Evolutionary conservation across 176 grass and related monocot species (phyloP).

Genomic region (Saccharum officinarum): DNA sequence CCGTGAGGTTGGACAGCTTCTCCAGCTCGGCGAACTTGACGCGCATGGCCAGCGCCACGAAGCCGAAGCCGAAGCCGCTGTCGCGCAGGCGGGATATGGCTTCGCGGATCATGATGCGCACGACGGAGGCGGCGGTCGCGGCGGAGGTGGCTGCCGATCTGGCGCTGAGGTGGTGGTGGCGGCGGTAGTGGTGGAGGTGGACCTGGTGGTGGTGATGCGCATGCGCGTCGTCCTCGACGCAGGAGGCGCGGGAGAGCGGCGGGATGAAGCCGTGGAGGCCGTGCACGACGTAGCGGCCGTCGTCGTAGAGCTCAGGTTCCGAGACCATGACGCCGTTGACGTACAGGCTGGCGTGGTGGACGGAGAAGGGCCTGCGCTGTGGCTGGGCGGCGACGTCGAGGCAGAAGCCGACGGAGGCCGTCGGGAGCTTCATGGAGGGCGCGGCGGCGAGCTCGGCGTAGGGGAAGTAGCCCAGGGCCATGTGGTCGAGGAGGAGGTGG

Average conservation of each 20-base stretch:
- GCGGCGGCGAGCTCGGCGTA: slow-evolving; percentile 44
- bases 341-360: slow-evolving; percentile 46
- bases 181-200: background rate
- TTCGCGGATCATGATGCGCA: slow-evolving; percentile 70
- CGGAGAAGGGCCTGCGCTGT: slow-evolving; percentile 34
- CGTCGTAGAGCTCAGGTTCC: slow-evolving; percentile 68
- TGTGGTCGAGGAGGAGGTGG: slow-evolving; percentile 60
- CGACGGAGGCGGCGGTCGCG: slow-evolving; percentile 27
- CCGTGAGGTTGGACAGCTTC: slow-evolving; percentile 55
- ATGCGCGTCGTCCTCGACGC: slow-evolving; percentile 18
- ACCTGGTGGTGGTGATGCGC: slow-evolving; percentile 18
- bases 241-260: slow-evolving; percentile 60
- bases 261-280: slow-evolving; percentile 53
- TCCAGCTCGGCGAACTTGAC: slow-evolving; percentile 72
- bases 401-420: slow-evolving; percentile 57
- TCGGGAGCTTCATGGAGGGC: slow-evolving; percentile 47
- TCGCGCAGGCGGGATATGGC: slow-evolving; percentile 61
- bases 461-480: slow-evolving; percentile 66
- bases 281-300: slow-evolving; percentile 70
- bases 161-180: slow-evolving; percentile 29
- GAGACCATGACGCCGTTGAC: slow-evolving; percentile 65
- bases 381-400: slow-evolving; percentile 52
- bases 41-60: slow-evolving; percentile 69
- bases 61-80: slow-evolving; percentile 64
- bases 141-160: slow-evolving; percentile 23